Evolutionary conservation across 2,329 filamentous ascomycete genomes (phyloP).

Genomic region (Epichloe uncinata): DNA sequence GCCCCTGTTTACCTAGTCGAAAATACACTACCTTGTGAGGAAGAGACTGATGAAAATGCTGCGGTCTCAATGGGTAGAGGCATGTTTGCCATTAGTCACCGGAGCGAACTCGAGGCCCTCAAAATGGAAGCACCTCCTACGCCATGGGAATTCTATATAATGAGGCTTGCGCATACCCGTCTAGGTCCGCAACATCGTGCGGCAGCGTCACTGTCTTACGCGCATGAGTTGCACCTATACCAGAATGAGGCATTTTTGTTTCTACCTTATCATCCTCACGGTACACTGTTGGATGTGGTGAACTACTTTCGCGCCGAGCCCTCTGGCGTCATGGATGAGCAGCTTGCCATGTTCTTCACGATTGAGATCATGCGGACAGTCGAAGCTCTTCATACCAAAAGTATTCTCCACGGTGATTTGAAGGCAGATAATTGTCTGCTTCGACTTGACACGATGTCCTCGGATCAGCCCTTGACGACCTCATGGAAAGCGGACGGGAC

Average conservation of each 20-base stretch:
- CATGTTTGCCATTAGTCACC: constrained; percentile 40
- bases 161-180: constrained; percentile 66
- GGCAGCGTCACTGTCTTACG: constrained; percentile 64
- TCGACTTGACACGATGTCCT: constrained; percentile 48
- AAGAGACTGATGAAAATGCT: constrained; percentile 31
- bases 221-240: constrained; percentile 86
- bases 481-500: constrained; percentile 63
- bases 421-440: constrained; percentile 94
- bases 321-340: constrained; percentile 73
- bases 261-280: constrained; percentile 76
- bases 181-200: constrained; percentile 60
- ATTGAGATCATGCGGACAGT: constrained; percentile 83
- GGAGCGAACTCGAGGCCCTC: constrained; percentile 61
- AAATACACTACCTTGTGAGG: constrained; percentile 41
- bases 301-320: constrained; percentile 68
- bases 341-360: constrained; percentile 87
- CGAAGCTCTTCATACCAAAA: constrained; percentile 69
- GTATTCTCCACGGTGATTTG: constrained; percentile 80
- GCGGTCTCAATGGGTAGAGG: constrained; percentile 46
- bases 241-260: constrained; percentile 81
- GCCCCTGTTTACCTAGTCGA: constrained; percentile 91
- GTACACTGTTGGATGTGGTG: constrained; percentile 87
- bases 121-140: constrained; percentile 89
- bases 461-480: constrained; percentile 34
- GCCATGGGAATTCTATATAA: constrained; percentile 94